These are phyloP conservation scores for Aegilops tauschii DNA, from an alignment of 176 grass and related monocot genomes.

Conservation along the genomic window DNA sequence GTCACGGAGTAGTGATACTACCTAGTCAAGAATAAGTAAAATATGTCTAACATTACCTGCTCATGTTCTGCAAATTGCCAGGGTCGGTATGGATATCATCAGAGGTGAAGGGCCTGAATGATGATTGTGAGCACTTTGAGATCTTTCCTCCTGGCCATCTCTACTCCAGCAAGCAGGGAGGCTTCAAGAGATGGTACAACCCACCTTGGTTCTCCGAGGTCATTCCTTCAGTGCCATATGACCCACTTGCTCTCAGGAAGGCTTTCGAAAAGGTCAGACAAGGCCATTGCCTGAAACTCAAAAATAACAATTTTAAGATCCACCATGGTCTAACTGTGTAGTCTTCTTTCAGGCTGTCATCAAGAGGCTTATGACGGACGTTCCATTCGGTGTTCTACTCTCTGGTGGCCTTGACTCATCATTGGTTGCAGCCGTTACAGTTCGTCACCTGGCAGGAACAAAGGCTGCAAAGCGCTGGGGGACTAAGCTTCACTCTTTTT, in stretches of 20 bases:
- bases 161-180: constrained; percentile 54
- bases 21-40: not conserved
- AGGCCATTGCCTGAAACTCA: not conserved
- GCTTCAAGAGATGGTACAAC: constrained; percentile 81
- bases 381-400: constrained; percentile 83
- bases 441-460: constrained; percentile 62
- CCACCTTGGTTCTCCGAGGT: constrained; percentile 59
- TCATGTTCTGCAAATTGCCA: constrained; percentile 5
- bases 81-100: constrained; percentile 88
- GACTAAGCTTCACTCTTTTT: constrained; percentile 72
- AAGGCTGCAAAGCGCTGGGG: constrained; percentile 67
- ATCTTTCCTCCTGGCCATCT: constrained; percentile 78
- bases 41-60: not conserved
- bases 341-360: constrained; percentile 50
- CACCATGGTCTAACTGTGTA: not conserved
- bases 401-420: constrained; percentile 88
- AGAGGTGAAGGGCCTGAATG: constrained; percentile 79
- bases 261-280: constrained; percentile 65
- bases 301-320: not conserved
- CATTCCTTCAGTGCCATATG: constrained; percentile 47
- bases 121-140: constrained; percentile 88
- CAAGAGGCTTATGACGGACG: constrained; percentile 90
- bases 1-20: not conserved
- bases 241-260: constrained; percentile 52
- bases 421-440: constrained; percentile 61